Conservation (phyloP, 2,329 filamentous ascomycete species). For the Microascus cirrosus region DNA sequence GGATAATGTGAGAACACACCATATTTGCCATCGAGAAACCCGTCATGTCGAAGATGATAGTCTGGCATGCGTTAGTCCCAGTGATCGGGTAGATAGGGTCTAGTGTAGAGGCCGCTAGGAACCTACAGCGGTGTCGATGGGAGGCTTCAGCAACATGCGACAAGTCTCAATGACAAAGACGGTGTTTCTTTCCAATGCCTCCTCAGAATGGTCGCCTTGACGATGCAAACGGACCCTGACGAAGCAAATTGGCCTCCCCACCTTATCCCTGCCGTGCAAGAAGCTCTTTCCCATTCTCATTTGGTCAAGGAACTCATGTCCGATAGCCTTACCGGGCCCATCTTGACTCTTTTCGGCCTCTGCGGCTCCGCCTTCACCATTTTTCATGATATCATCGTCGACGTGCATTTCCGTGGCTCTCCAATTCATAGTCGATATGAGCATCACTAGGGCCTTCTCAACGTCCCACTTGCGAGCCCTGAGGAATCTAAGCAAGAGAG, state of each 20-base stretch:
- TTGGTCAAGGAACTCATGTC: constrained; percentile 71
- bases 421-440: constrained; percentile 92
- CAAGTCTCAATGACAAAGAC: constrained; percentile 92
- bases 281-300: constrained; percentile 88
- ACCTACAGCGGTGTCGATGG: constrained; percentile 77
- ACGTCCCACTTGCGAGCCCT: constrained; percentile 94
- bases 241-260: constrained; percentile 75
- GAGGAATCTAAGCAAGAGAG: constrained; percentile 69
- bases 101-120: neutral
- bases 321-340: constrained; percentile 50
- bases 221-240: constrained; percentile 75
- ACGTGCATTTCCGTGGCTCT: constrained; percentile 72
- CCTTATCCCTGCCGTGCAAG: constrained; percentile 76
- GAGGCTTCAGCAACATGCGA: constrained; percentile 67
- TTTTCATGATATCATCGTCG: constrained; percentile 74
- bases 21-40: constrained; percentile 91
- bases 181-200: constrained; percentile 77
- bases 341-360: constrained; percentile 47
- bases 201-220: constrained; percentile 70
- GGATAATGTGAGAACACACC: constrained; percentile 32
- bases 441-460: constrained; percentile 84
- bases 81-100: constrained; percentile 1
- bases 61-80: constrained; percentile 36
- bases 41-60: constrained; percentile 92
- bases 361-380: constrained; percentile 62